phyloP scores from a whole-genome alignment of 1,284 basidiomycete species.

The Heterobasidion parviporum region DNA sequence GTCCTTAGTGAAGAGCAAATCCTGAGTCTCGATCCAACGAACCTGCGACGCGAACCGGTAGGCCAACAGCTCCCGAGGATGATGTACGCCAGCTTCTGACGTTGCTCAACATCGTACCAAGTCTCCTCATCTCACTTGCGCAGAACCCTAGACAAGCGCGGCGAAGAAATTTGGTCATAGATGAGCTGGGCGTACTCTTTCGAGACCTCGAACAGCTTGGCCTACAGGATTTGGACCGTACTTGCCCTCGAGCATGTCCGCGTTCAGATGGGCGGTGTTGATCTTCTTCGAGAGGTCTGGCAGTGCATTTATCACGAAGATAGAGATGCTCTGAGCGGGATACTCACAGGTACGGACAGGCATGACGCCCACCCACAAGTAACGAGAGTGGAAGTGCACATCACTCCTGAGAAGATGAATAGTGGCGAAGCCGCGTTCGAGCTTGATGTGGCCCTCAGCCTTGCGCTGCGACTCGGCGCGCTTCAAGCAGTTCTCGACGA shows the following conservation, averaged over 20 bases:
- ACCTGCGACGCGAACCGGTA: conserved; percentile 97
- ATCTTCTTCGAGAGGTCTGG: conserved; percentile 97
- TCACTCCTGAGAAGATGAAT: conserved; percentile 97
- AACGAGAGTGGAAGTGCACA: conserved; percentile 98
- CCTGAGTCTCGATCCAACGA: conserved; percentile 98
- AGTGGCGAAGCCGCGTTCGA: conserved; percentile 94
- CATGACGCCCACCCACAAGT: conserved; percentile 98
- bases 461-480: conserved; percentile 76
- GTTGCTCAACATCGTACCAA: conserved; percentile 78
- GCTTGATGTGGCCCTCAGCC: conserved; percentile 83
- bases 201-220: conserved; percentile 87
- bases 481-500: conserved; percentile 78
- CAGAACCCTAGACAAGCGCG: conserved; percentile 88
- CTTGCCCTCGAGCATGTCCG: conserved; percentile 86
- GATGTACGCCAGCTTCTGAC: conserved; percentile 90
- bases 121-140: conserved; percentile 89
- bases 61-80: conserved; percentile 95
- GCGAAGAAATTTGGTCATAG: conserved; percentile 91
- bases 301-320: too few species aligned
- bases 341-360: conserved; percentile 86
- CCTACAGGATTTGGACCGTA: conserved; percentile 98
- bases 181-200: conserved; percentile 92
- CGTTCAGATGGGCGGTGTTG: conserved; percentile 83
- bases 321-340: background rate
- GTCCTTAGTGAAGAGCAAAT: conserved; percentile 86